Evolutionary conservation across 2,329 filamentous ascomycete genomes (phyloP).

Genomic region (Diplodia sapinea): DNA sequence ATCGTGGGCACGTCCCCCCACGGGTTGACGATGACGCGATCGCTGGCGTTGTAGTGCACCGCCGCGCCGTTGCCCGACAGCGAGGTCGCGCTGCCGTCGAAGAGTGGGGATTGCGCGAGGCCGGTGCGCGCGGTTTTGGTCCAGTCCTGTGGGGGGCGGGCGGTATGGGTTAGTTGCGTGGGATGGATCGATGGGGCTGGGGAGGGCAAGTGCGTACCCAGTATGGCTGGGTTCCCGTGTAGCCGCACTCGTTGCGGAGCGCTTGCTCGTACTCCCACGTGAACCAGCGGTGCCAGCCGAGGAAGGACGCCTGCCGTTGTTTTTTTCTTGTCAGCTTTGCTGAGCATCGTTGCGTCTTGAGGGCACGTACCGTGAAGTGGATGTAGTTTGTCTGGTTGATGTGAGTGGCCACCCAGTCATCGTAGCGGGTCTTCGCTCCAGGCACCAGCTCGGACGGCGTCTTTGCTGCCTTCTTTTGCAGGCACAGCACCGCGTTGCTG

Average conservation of each 20-base stretch:
- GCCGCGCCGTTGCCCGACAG: conserved; percentile 53
- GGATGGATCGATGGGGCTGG: too few species aligned
- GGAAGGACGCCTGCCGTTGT: conserved; percentile 41
- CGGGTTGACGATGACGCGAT: conserved; percentile 29
- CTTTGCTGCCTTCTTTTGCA: conserved; percentile 41
- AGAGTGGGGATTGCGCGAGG: conserved; percentile 54
- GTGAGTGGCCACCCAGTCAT: conserved; percentile 47
- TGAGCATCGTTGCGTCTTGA: conserved; percentile 5
- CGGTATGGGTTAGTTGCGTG: background rate
- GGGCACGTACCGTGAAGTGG: conserved; percentile 41
- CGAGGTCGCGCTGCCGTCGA: conserved; percentile 60
- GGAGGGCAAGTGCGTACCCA: background rate
- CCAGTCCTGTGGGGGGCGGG: conserved; percentile 41
- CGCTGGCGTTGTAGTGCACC: background rate
- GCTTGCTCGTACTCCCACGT: conserved; percentile 52
- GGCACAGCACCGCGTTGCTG: conserved; percentile 45
- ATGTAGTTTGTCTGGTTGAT: conserved; percentile 44
- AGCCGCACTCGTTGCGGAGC: conserved; percentile 51
- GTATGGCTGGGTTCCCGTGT: conserved; percentile 53
- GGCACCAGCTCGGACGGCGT: conserved; percentile 40
- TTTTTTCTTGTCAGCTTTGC: background rate
- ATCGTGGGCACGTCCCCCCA: conserved; percentile 36
- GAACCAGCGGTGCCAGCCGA: conserved; percentile 52
- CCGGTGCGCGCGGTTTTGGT: conserved; percentile 25
- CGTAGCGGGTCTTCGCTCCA: conserved; percentile 45